Evolutionary conservation across 768 basidiomycete species (phyloP).

Genomic region (Fomitopsis pulvina): DNA sequence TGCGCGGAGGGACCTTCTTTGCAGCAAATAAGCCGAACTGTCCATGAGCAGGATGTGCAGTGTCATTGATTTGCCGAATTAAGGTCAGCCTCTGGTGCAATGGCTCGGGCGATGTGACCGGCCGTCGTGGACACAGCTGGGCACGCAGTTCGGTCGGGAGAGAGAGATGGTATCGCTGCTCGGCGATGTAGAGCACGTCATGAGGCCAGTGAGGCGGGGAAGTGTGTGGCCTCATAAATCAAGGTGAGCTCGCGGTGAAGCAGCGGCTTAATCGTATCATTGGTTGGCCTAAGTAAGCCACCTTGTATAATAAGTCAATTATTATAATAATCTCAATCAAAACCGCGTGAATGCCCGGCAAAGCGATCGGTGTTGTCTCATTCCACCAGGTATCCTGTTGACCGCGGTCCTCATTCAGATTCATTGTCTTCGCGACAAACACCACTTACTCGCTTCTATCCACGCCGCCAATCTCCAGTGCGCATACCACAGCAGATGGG

Average conservation of each 20-base stretch:
- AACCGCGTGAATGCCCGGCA: too few relatives aligned
- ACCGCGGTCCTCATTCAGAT: too few relatives aligned
- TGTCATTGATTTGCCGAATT: slow-evolving; percentile 50
- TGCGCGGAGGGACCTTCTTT: slow-evolving; percentile 58
- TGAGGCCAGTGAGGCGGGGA: slow-evolving; percentile 42
- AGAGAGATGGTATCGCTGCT: slow-evolving; percentile 50
- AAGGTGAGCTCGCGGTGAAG: background rate
- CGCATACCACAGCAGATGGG: slow-evolving; percentile 41
- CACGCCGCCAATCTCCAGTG: background rate
- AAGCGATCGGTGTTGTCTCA: too few relatives aligned
- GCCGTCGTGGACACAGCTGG: slow-evolving; percentile 22
- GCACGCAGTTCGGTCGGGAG: slow-evolving; percentile 38
- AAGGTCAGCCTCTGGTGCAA: slow-evolving; percentile 30
- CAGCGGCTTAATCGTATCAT: too few relatives aligned
- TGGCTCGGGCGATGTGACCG: background rate
- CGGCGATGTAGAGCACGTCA: slow-evolving; percentile 46
- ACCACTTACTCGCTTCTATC: too few relatives aligned
- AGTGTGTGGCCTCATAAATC: background rate
- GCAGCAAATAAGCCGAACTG: slow-evolving; percentile 79
- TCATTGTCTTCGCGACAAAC: too few relatives aligned
- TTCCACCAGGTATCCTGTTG: too few relatives aligned
- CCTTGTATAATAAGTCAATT: too few relatives aligned
- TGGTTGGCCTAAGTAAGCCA: too few relatives aligned
- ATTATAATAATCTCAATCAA: too few relatives aligned
- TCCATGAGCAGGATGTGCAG: slow-evolving; percentile 59